These are phyloP conservation scores for Fusarium dimerum DNA, from an alignment of 2,329 filamentous ascomycete species.

Conservation along the genomic window DNA sequence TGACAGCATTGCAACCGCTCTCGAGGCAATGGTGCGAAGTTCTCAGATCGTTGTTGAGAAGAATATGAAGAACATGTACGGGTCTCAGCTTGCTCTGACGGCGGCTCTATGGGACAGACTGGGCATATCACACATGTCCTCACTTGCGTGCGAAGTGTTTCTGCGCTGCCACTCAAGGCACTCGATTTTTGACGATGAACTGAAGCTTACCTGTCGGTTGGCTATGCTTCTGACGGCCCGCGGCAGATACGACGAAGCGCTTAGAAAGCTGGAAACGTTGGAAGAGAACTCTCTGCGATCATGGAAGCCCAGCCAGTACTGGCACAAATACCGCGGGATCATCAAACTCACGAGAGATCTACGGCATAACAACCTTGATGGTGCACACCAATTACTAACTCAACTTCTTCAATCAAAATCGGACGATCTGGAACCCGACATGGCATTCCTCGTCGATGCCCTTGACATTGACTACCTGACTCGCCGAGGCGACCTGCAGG, in stretches of 20 bases:
- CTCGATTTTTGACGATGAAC: constrained; percentile 69
- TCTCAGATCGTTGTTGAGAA: constrained; percentile 80
- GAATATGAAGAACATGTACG: constrained; percentile 71
- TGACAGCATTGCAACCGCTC: constrained; percentile 60
- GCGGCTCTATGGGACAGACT: constrained; percentile 76
- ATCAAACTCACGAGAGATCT: constrained; percentile 66
- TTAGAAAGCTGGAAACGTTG: constrained; percentile 43
- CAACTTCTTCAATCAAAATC: constrained; percentile 54
- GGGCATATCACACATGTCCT: constrained; percentile 59
- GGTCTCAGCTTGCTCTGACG: constrained; percentile 71
- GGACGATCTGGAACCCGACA: constrained; percentile 54
- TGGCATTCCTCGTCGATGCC: constrained; percentile 51
- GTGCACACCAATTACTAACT: constrained; percentile 50
- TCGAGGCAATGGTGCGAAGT: constrained; percentile 80
- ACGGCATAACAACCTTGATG: constrained; percentile 54
- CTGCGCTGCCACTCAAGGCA: constrained; percentile 67
- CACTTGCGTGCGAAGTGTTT: constrained; percentile 70
- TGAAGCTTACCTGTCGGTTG: constrained; percentile 72
- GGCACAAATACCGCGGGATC: constrained; percentile 66
- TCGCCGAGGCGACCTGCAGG: constrained; percentile 48
- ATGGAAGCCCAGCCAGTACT: constrained; percentile 76
- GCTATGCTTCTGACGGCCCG: constrained; percentile 61
- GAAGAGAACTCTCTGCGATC: constrained; percentile 65
- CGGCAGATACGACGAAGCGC: constrained; percentile 72
- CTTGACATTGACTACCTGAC: constrained; percentile 54